These are phyloP conservation scores for Hyphochytrium catenoides DNA, from an alignment of 352 stramenopile genomes.

Conservation along the genomic window DNA sequence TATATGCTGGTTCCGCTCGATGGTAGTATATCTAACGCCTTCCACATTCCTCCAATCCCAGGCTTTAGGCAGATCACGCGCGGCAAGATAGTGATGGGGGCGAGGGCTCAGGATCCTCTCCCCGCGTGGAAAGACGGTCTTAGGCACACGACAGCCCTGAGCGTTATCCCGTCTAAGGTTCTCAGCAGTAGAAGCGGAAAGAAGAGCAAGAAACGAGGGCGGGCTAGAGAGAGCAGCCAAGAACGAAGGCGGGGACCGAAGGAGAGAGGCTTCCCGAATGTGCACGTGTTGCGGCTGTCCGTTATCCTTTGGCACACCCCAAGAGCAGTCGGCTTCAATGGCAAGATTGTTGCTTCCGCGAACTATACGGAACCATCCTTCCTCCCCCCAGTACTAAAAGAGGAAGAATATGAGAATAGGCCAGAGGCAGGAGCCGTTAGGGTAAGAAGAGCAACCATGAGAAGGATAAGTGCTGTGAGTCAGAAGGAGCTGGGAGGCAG, in stretches of 20 bases:
- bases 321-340: conserved; percentile 78
- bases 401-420: too few species aligned
- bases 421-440: too few species aligned
- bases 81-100: conserved; percentile 43
- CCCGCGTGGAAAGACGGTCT: conserved; percentile 29
- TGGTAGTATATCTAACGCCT: conserved; percentile 83
- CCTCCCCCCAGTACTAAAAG: conserved; percentile 60
- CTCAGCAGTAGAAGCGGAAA: too few species aligned
- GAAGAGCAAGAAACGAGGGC: too few species aligned
- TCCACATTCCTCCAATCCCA: conserved; percentile 88
- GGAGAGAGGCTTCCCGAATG: too few species aligned
- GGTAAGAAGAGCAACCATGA: too few species aligned
- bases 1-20: conserved; percentile 96
- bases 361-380: conserved; percentile 80
- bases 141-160: too few species aligned
- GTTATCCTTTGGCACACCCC: conserved; percentile 54
- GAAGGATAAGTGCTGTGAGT: too few species aligned
- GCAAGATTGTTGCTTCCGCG: conserved; percentile 72
- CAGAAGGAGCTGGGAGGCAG: too few species aligned
- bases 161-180: too few species aligned
- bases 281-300: conserved; percentile 43
- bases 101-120: conserved; percentile 35
- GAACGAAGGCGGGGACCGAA: too few species aligned
- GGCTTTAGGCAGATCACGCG: conserved; percentile 53
- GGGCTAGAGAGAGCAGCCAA: too few species aligned